These are phyloP conservation scores for Candida ponderosae DNA, from an alignment of 805 yeast genomes.

Conservation along the genomic window DNA sequence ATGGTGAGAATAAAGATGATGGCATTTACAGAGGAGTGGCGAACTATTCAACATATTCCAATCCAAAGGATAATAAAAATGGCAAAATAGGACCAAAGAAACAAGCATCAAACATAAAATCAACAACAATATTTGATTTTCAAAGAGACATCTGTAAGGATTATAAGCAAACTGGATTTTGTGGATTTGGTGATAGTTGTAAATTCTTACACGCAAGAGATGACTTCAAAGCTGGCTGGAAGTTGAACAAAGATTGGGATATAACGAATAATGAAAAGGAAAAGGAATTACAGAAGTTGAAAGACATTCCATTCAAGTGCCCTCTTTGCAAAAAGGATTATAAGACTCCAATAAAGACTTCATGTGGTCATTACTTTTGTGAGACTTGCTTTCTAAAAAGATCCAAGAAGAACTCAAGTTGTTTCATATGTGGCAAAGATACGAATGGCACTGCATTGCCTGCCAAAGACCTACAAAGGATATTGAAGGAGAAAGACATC, in stretches of 20 bases:
- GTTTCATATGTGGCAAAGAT: constrained; percentile 51
- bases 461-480: constrained; percentile 30
- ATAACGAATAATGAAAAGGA: constrained; percentile 11
- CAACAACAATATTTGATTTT: constrained; percentile 71
- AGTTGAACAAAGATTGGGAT: constrained; percentile 68
- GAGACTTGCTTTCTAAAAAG: constrained; percentile 47
- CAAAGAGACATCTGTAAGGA: constrained; percentile 95
- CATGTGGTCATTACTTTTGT: constrained; percentile 61
- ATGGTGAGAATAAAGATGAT: constrained; percentile 12
- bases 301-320: constrained; percentile 50
- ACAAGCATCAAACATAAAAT: constrained; percentile 40
- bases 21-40: constrained; percentile 22
- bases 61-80: constrained; percentile 9
- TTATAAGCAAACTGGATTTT: constrained; percentile 81
- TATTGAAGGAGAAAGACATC: constrained; percentile 9
- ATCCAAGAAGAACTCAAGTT: constrained; percentile 34
- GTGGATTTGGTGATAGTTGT: constrained; percentile 97
- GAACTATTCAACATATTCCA: constrained; percentile 18
- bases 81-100: constrained; percentile 30
- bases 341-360: constrained; percentile 46
- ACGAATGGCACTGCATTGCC: constrained; percentile 56
- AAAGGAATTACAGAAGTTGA: constrained; percentile 17
- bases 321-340: constrained; percentile 51
- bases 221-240: constrained; percentile 67
- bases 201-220: constrained; percentile 89